Evolutionary conservation across 805 yeast genomes (phyloP), one percentile per base, ranked within the genome.

Genomic region (Myxozyma geophila): DNA sequence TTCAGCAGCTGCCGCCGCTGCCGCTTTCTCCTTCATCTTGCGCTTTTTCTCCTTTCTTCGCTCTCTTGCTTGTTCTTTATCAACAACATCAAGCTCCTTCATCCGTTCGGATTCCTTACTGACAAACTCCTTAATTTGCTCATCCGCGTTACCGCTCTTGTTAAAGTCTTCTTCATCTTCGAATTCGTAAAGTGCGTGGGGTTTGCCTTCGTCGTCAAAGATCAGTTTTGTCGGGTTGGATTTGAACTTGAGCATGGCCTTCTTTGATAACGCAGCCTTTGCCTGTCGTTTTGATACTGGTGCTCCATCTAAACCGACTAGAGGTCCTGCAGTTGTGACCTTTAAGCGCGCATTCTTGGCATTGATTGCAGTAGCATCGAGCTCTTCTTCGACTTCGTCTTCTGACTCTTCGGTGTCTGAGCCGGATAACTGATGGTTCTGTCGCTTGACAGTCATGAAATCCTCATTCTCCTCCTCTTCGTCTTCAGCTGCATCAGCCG

Each of bases 201-300:
- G 88, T 5, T 81, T 82, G 35, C 99, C 99, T 2, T 93, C 98
- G 67, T 95, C 99, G 73, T 95, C 99, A 73, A 93, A 95, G 60
- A 84, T 81, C 70, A 93, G 75, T 74, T 92, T 95, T 21, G 88
- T 85, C 17, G 97, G 88, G 62, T 85, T 83, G 0, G 90, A 90
- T 66, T 83, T 83, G 13, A 80, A 74, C 53, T 86, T 78, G 1
- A 92, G 83, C 46, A 85, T 83, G 28, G 71, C 72, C 74, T 93
- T 95, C 79, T 89, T 92, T 12, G 97, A 90, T 43, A 92, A 79
- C 0, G 98, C 98, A 70, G 85, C 87, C 80, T 90, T 95, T 49
- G 85, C 85, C 5, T 88, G 87, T 70, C 99, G 84, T 73, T 89
- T 95, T 1, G 98, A 93, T 0, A 87, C 85, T 10, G 91, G 90